Percentiles rank a stretch among this genome's conserved stretches.
These are phyloP conservation scores for Mariannaea elegans DNA, from an alignment of 2,329 filamentous ascomycete genomes.

Conservation along the genomic window DNA sequence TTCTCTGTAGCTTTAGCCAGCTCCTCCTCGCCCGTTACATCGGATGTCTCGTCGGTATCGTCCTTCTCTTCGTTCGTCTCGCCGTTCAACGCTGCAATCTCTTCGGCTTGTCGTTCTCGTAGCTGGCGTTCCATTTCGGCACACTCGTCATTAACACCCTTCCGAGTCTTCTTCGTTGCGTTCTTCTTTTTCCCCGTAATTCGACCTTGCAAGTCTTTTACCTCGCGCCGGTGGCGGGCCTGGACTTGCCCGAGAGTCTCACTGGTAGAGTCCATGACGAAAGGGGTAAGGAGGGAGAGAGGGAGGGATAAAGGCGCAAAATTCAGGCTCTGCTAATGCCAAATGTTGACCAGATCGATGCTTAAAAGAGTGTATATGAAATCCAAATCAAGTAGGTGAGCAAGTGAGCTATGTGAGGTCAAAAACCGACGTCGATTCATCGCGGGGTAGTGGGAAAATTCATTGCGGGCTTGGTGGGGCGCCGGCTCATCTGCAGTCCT, in stretches of 20 bases:
- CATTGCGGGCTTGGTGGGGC: slow-evolving; percentile 9
- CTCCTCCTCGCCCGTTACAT: slow-evolving; percentile 21
- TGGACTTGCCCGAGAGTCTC: slow-evolving; percentile 79
- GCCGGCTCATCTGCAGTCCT: too few relatives aligned
- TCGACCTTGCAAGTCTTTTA: slow-evolving; percentile 83
- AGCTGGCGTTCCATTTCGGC: slow-evolving; percentile 73
- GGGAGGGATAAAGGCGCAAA: background rate
- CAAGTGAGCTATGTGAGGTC: background rate
- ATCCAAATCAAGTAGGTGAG: too few relatives aligned
- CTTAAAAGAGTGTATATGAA: background rate
- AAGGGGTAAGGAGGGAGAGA: background rate
- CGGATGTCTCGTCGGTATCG: slow-evolving; percentile 17
- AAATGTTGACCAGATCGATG: too few relatives aligned
- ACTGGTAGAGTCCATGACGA: slow-evolving; percentile 38
- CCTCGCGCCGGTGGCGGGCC: slow-evolving; percentile 85
- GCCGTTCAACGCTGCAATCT: slow-evolving; percentile 57
- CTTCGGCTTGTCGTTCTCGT: slow-evolving; percentile 71
- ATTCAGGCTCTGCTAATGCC: background rate
- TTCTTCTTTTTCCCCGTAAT: slow-evolving; percentile 97
- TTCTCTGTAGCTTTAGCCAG: slow-evolving; percentile 34
- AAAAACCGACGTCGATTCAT: slow-evolving; percentile 8
- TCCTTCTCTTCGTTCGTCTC: slow-evolving; percentile 34
- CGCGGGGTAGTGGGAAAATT: slow-evolving; percentile 29
- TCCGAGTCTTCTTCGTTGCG: slow-evolving; percentile 86
- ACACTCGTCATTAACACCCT: slow-evolving; percentile 80